Evolutionary conservation across 2,329 filamentous ascomycete species (phyloP), one percentile per base, ranked within the genome.

Genomic region (Aspergillus sp.): DNA sequence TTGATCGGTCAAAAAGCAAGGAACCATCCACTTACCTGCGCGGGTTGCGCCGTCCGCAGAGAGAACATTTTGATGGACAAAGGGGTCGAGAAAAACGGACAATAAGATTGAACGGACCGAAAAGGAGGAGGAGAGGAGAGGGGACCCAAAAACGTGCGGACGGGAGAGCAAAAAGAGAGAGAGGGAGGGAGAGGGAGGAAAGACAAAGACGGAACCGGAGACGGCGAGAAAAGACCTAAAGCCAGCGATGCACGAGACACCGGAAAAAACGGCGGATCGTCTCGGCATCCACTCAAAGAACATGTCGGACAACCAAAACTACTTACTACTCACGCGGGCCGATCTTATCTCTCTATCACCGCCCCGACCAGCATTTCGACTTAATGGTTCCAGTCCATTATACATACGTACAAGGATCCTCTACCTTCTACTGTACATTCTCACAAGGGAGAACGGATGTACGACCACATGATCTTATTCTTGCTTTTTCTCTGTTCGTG

Each of bases 1-100:
- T 47, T 21, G 12, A 45, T 36, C 39, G 39, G 30, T 15, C 39
- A 48, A 30, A 50, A 47, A 30, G 49, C 17, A 45, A 49, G 30
- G 17, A 47, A 54, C 51, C 12, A 38, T 53, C 28, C 48, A 67
- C 73, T 59, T 72, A 79, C 77, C 75, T 78, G 76, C 62, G 74
- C 75, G 55, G 76, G 73, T 64, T 75, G 76, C 65, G 73, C 74
- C 64, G 77, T 74, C 70, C 74, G 70, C 54, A 72, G 59, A 55
- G 75, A 76, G 68, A 78, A 78, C 77, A 79, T 79, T 54, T 69
- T 78, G 60, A 53, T 54, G 25, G 52, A 60, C 23, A 62, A 56
- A 61, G 65, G 60, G 64, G 64, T 41, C 28, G 19, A 38, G 50
- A 41, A 19, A 47, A 25, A 57, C 50, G 49, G 57, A 57, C 15